Evolutionary conservation across 148 eudicot genomes (phyloP).

Genomic region (Euryodendron excelsum): DNA sequence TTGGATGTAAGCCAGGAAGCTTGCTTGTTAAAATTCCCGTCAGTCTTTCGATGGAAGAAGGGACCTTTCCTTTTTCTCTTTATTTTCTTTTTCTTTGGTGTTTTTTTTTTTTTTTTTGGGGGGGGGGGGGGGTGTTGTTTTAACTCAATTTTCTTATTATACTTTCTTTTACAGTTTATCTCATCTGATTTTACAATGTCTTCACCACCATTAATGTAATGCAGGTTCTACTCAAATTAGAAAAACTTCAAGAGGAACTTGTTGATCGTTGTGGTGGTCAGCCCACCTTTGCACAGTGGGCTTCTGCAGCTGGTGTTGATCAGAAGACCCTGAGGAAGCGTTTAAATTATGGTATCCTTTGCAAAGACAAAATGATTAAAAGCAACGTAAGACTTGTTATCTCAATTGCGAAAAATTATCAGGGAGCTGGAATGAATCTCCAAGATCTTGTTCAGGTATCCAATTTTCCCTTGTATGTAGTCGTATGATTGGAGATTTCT

Average conservation of each 20-base stretch:
- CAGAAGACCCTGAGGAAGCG: slow-evolving; percentile 69
- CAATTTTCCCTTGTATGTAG: slow-evolving; percentile 10
- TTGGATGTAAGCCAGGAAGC: too few species aligned
- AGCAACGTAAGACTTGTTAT: slow-evolving; percentile 94
- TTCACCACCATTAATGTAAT: neutral
- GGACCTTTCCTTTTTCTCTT: too few species aligned
- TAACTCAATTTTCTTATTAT: neutral
- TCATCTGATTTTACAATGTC: neutral
- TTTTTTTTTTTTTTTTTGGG: too few species aligned
- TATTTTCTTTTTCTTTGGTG: too few species aligned
- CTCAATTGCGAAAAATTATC: slow-evolving; percentile 89
- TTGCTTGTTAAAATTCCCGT: too few species aligned
- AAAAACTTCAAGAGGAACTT: slow-evolving; percentile 57
- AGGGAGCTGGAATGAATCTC: slow-evolving; percentile 79
- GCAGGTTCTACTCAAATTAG: slow-evolving; percentile 82
- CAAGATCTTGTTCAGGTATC: slow-evolving; percentile 95
- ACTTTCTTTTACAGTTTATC: neutral
- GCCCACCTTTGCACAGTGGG: slow-evolving; percentile 80
- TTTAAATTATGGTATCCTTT: slow-evolving; percentile 58
- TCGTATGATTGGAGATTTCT: neutral
- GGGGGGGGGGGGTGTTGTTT: too few species aligned
- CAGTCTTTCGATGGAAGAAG: too few species aligned
- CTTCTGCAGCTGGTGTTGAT: slow-evolving; percentile 80
- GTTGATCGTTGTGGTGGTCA: slow-evolving; percentile 48
- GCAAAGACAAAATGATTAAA: slow-evolving; percentile 90